Base-by-base conservation (phyloP, 176 grass and related monocot species). In the Zoysia pacifica region DNA sequence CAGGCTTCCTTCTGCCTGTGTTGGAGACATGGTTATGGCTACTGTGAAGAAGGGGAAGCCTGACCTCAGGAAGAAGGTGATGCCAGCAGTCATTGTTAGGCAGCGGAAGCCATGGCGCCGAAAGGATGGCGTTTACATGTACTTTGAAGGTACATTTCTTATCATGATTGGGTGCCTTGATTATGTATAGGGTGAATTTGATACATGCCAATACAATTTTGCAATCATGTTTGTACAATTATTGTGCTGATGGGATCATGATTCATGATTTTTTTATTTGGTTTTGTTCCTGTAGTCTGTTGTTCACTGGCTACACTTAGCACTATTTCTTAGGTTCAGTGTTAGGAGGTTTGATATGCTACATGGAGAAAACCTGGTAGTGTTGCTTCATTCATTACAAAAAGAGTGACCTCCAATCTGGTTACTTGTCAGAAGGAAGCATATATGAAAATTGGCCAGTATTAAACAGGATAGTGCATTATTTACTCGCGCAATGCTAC, bases 121-220 rank as follows among this genome's bases (percentile, higher is more conserved):
- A 93, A 97, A 97, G 94, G 91, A 97, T 40, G 91, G 94, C 75
- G 91, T 97, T 72, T 97, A 89, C 91, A 97, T 97, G 94, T 97
- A 97, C 84, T 97, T 97, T 67, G 94, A 93, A 91, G 94, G 94
- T 97, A 88, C 8, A 18, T 65, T 39, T 84, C 16, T 63, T 63
- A 59, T 38, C 38, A 28, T 28, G 28, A 28, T 28, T 28, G 28
- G 28, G 28, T 28, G 28, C 28, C 28, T 28, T 28, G 28, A 28
- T 28, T 28, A 28, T 28, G 28, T 28, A 28, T 28, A 28, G 28
- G 28, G 28, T 28, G 28, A 28, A 28, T 28, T 28, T 28, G 28
- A 28, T 28, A 28, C 28, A 28, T 28, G 28, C 28, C 28, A 28
- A 28, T 28, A 28, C 28, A 28, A 28, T 28, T 28, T 28, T 28